Evolutionary conservation across 805 yeast genomes (phyloP).

Genomic region (Millerago galiae): DNA sequence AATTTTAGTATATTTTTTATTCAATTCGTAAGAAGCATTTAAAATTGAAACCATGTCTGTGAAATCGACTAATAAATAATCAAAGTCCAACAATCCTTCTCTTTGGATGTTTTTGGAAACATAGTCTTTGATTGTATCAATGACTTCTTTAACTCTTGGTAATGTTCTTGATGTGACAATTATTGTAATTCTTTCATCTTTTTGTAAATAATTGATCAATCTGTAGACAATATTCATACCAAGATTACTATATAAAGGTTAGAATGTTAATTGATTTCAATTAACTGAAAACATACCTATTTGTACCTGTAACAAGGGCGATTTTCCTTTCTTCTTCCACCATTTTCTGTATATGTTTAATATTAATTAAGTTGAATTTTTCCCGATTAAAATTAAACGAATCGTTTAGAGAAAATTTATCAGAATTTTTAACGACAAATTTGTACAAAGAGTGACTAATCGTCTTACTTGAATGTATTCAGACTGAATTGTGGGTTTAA

Average conservation of each 20-base stretch:
- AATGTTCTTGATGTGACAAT: conserved; percentile 87
- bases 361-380: too few species aligned
- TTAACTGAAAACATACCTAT: conserved; percentile 21
- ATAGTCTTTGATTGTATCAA: conserved; percentile 47
- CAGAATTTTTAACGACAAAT: too few species aligned
- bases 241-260: conserved; percentile 44
- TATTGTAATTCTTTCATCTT: conserved; percentile 55
- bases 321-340: conserved; percentile 24
- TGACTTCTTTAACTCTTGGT: conserved; percentile 75
- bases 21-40: conserved; percentile 65
- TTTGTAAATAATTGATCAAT: conserved; percentile 54
- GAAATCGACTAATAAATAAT: conserved; percentile 85
- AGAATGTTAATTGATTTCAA: not conserved
- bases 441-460: too few species aligned
- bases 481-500: too few species aligned
- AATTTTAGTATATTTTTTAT: conserved; percentile 54
- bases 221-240: conserved; percentile 85
- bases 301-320: conserved; percentile 42
- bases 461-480: too few species aligned
- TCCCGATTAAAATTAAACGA: not conserved
- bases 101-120: conserved; percentile 33
- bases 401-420: too few species aligned
- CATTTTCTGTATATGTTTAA: not conserved
- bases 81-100: conserved; percentile 65
- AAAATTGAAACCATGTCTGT: conserved; percentile 81